Base-by-base conservation (phyloP, 768 basidiomycete genomes). In the Infundibulicybe gibba region DNA sequence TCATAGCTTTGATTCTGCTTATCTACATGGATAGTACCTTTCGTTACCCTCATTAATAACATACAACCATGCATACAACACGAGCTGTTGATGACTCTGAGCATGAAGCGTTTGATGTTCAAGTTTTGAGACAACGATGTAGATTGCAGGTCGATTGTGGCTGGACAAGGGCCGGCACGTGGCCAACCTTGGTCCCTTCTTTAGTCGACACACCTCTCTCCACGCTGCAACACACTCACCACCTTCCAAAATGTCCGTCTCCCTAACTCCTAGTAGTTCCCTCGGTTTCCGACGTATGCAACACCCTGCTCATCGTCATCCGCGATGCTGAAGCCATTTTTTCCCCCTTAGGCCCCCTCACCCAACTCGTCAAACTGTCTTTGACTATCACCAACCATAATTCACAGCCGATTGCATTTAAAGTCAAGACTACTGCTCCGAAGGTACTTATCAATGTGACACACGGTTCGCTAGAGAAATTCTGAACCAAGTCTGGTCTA, bases 371-470 rank as follows among this genome's bases (percentile, higher is more conserved):
- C 60, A 95, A 92, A 70, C 87, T 87, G 54, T 79, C 83, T 13
- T 72, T 99, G 40, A 72, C 80, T 37, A 87, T 99, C 60, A 76
- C 85, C 48, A 99, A 99, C 72, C 78, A 85, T 64, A 91, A 97
- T 76, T 64, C 77, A 38, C 79, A 83, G 50, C 92, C 95, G 14
- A 81, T 98, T 54, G 94, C 93, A n/a, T 98, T 97, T 88, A 99
- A 99, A 68, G 95, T 99, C 72, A 98, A 99, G 75, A 98, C 97
- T 11, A 98, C 97, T 1, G 94, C 95, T 12, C 97, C 97, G 2
- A 98, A 97, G 82, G 94, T 92, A 47, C 55, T 62, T 51, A 42
- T 25, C 3, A 48, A 1, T 33, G 34, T 43, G 49, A 41, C 51
- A 12, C 10, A 15, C 25, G 16, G 25, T 25, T 39, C 25, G 10